Conservation (phyloP, 2,329 filamentous ascomycete species). For the Knoxdaviesia capensis region DNA sequence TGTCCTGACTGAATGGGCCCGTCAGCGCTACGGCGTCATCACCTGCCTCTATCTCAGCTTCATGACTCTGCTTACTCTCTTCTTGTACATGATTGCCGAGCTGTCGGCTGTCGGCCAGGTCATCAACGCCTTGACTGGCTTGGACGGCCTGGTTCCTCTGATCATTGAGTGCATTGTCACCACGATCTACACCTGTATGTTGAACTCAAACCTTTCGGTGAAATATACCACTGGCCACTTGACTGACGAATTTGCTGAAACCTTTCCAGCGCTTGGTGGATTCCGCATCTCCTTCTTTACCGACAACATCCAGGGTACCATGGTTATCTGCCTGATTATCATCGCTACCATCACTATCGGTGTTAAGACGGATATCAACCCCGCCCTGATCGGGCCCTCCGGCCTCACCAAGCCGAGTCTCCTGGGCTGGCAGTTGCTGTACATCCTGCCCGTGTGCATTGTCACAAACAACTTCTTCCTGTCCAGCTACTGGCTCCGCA, state of each 20-base stretch:
- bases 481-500: constrained; percentile 67
- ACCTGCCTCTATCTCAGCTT: constrained; percentile 57
- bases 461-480: constrained; percentile 77
- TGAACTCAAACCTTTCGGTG: not conserved
- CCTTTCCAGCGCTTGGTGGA: constrained; percentile 48
- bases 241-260: not conserved
- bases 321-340: constrained; percentile 57
- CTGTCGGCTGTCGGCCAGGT: constrained; percentile 67
- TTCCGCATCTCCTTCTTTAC: constrained; percentile 74
- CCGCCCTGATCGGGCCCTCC: constrained; percentile 44
- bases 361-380: constrained; percentile 52
- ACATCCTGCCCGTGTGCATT: constrained; percentile 65
- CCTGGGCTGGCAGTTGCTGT: constrained; percentile 69
- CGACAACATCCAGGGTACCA: constrained; percentile 60
- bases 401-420: constrained; percentile 48
- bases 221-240: too few relatives aligned
- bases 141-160: constrained; percentile 53
- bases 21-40: constrained; percentile 52
- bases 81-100: constrained; percentile 75
- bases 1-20: constrained; percentile 67
- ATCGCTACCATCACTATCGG: constrained; percentile 64
- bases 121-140: constrained; percentile 50
- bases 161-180: constrained; percentile 63
- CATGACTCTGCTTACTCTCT: constrained; percentile 62
- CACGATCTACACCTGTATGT: constrained; percentile 62